Evolutionary conservation across 2,329 filamentous ascomycete species (phyloP).

Genomic region (Talaromyces verruculosus): DNA sequence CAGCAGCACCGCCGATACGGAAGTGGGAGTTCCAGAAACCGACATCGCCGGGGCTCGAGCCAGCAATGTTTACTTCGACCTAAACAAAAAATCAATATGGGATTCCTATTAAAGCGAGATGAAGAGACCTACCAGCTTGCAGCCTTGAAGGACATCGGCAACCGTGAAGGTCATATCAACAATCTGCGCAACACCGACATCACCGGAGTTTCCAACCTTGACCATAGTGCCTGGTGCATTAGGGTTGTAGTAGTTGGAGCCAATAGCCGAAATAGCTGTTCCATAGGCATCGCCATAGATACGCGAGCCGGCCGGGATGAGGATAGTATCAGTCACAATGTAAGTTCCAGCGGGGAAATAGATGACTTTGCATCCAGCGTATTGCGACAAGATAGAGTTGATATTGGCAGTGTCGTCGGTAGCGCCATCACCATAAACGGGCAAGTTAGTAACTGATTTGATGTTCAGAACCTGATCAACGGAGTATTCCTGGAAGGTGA

Average conservation of each 20-base stretch:
- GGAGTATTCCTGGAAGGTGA: conserved; percentile 48
- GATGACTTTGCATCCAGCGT: conserved; percentile 34
- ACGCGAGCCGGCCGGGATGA: conserved; percentile 49
- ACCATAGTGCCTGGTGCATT: conserved; percentile 51
- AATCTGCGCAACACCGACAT: conserved; percentile 54
- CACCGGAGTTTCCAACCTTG: conserved; percentile 52
- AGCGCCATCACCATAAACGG: conserved; percentile 46
- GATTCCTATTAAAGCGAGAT: not conserved
- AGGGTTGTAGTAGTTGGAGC: conserved; percentile 48
- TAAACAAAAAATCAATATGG: not conserved
- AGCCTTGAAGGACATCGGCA: conserved; percentile 46
- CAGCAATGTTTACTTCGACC: conserved; percentile 55
- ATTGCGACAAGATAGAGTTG: conserved; percentile 35
- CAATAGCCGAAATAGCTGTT: conserved; percentile 51
- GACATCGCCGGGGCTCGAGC: conserved; percentile 49
- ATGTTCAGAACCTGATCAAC: conserved; percentile 48
- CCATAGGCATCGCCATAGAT: conserved; percentile 57
- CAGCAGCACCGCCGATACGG: conserved; percentile 50
- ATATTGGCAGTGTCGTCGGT: conserved; percentile 42
- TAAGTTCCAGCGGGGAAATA: conserved; percentile 40
- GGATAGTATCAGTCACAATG: conserved; percentile 48
- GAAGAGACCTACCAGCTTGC: conserved; percentile 35
- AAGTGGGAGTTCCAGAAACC: conserved; percentile 52
- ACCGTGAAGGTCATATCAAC: conserved; percentile 56
- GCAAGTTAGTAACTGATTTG: conserved; percentile 43